Percentiles rank a stretch among this genome's conserved stretches.
These are phyloP conservation scores for Exophiala spinifera DNA, from an alignment of 2,329 filamentous ascomycete genomes.

Conservation along the genomic window DNA sequence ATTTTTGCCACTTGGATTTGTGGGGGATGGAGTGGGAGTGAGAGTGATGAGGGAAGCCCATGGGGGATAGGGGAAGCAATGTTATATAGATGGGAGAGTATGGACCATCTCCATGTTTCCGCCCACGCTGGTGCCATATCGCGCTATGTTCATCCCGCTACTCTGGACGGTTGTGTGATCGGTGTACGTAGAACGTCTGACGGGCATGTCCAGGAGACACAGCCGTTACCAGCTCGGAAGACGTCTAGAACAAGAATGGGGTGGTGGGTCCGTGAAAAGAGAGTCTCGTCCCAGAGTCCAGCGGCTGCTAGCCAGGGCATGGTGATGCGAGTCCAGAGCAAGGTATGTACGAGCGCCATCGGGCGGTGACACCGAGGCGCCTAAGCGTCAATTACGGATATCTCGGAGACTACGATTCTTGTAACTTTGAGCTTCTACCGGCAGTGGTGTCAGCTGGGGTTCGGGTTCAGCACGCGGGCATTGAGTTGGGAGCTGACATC, in stretches of 20 bases:
- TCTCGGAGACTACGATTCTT: background rate
- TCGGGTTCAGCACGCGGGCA: background rate
- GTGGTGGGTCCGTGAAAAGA: constrained; percentile 2
- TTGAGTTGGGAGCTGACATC: background rate
- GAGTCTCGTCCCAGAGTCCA: background rate
- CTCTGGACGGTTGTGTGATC: constrained; percentile 2
- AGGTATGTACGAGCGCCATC: background rate
- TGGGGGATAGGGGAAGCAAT: constrained; percentile 8
- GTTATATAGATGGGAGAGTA: constrained; percentile 16
- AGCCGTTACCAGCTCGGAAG: constrained; percentile 6
- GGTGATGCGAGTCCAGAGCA: background rate
- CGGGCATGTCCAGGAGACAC: constrained; percentile 3
- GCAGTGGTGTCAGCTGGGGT: background rate
- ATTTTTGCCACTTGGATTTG: constrained; percentile 6
- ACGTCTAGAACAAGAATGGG: constrained; percentile 16
- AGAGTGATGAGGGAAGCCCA: constrained; percentile 10
- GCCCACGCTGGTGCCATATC: constrained; percentile 1
- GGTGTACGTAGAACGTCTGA: background rate
- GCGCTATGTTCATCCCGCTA: background rate
- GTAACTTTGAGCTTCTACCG: background rate
- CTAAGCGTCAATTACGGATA: background rate
- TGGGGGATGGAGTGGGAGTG: constrained; percentile 10
- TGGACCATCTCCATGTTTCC: constrained; percentile 14
- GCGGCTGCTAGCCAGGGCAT: background rate
- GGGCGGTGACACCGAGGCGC: background rate